Evolutionary conservation across 2,329 filamentous ascomycete species (phyloP).

Genomic region (Neofusicoccum cordaticola): DNA sequence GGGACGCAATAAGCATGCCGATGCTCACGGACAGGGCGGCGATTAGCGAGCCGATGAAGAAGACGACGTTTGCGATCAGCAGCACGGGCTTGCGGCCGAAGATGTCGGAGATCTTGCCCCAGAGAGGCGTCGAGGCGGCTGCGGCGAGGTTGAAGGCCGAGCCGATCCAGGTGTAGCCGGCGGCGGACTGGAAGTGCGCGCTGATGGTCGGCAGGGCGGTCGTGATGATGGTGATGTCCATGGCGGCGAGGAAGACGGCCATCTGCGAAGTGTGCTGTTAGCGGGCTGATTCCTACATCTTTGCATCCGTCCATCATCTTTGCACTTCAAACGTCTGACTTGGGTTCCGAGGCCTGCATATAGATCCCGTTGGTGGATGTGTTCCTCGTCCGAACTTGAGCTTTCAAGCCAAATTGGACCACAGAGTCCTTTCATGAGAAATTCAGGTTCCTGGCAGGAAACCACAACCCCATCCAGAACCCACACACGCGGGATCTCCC

Average conservation of each 20-base stretch:
- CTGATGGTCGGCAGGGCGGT: slow-evolving; percentile 61
- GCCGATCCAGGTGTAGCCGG: slow-evolving; percentile 55
- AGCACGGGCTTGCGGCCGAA: slow-evolving; percentile 38
- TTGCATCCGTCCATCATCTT: background rate
- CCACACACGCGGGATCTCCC: background rate
- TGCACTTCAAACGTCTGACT: too few relatives aligned
- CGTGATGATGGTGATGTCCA: slow-evolving; percentile 63
- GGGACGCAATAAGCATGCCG: slow-evolving; percentile 60
- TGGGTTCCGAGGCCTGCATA: too few relatives aligned
- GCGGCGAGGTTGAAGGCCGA: slow-evolving; percentile 39
- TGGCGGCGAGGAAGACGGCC: slow-evolving; percentile 58
- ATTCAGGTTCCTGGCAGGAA: too few relatives aligned
- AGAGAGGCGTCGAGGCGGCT: slow-evolving; percentile 39
- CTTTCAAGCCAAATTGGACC: too few relatives aligned
- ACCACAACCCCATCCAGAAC: too few relatives aligned
- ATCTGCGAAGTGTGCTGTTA: slow-evolving; percentile 34
- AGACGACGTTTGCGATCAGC: slow-evolving; percentile 44
- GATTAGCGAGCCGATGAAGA: slow-evolving; percentile 62
- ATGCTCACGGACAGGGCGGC: slow-evolving; percentile 58
- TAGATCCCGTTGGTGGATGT: too few relatives aligned
- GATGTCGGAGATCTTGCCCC: slow-evolving; percentile 40
- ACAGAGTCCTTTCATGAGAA: too few relatives aligned
- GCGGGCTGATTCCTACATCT: background rate
- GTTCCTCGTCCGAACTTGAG: too few relatives aligned
- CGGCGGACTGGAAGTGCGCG: slow-evolving; percentile 49